phyloP scores from a whole-genome alignment of 345 rosid species.

The Acer campestre region DNA sequence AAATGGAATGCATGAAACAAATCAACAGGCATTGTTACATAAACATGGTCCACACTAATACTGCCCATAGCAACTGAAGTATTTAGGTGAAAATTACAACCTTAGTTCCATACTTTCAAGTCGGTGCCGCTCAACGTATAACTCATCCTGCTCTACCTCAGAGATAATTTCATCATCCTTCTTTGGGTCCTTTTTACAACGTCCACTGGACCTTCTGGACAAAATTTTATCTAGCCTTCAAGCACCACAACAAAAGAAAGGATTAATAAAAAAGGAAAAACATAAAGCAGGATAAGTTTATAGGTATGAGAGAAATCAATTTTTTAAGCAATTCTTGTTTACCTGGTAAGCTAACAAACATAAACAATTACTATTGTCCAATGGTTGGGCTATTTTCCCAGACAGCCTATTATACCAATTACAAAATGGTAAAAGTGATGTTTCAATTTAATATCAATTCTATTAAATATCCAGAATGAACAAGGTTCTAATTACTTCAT shows the following conservation, averaged over 20 bases:
- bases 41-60: background rate
- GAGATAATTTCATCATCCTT: slow-evolving; percentile 62
- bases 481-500: background rate
- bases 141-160: slow-evolving; percentile 52
- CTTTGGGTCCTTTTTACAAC: slow-evolving; percentile 55
- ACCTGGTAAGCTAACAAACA: slow-evolving; percentile 15
- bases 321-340: background rate
- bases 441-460: slow-evolving; percentile 1
- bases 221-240: slow-evolving; percentile 72
- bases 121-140: slow-evolving; percentile 77
- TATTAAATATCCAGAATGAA: background rate
- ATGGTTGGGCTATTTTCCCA: background rate
- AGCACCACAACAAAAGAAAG: slow-evolving; percentile 24
- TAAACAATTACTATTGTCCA: background rate
- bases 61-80: background rate
- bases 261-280: slow-evolving; percentile 17
- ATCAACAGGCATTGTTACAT: background rate
- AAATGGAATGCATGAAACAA: slow-evolving; percentile 8
- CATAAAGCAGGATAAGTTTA: slow-evolving; percentile 13
- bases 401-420: background rate
- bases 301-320: background rate
- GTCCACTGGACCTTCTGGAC: slow-evolving; percentile 42
- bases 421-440: background rate
- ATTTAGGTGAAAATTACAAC: slow-evolving; percentile 33
- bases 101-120: slow-evolving; percentile 83